Base-by-base conservation (phyloP, 352 stramenopile genomes). In the Phytophthora multivora region DNA sequence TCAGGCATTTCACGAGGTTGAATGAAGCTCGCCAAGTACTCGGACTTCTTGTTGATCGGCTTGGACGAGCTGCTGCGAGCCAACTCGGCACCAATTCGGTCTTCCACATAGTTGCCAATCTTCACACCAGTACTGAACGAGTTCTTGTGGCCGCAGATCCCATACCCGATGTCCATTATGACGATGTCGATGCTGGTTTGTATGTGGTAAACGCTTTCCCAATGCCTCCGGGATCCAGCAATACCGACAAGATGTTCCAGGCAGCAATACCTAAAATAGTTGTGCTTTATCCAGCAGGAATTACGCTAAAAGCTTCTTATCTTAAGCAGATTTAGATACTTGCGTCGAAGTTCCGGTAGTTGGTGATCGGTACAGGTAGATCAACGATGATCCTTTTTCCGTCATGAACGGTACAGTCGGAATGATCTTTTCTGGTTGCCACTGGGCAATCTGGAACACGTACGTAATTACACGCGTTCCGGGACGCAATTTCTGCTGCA, bases 91-190 rank as follows among this genome's bases (percentile, higher is more conserved):
- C 86, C 86, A 36, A 91, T 83, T 12, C 83, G 77, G 42, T 95
- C 86, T 48, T 95, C 83, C 28, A 93, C 86, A 69, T 90, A 95
- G 63, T 93, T 95, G 30, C 86, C 83, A 59, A 91, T 69, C 66
- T 91, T 91, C 42, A 91, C 80, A 25, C 75, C 73, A 18, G 80
- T 85, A 8, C 71, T 80, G 59, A 88, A 95, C 60, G 79, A 69
- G 75, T 95, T 95, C 79, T 93, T 93, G 77, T 93, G 86, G 3
- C 86, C 83, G 45, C 83, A 91, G 39, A 93, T 80, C 38, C 86
- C 86, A 49, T 83, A 92, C 7, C 86, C 86, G 26, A 70, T 46
- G 52, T 71, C 74, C 73, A 85, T 84, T 19, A 6, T 35, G 25
- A 0, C 19, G 15, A 12, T 41, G 26, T 71, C 39, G 25, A 36